These are phyloP conservation scores for Ochromonas danica DNA, from an alignment of 108 stramenopile species.

Conservation along the genomic window DNA sequence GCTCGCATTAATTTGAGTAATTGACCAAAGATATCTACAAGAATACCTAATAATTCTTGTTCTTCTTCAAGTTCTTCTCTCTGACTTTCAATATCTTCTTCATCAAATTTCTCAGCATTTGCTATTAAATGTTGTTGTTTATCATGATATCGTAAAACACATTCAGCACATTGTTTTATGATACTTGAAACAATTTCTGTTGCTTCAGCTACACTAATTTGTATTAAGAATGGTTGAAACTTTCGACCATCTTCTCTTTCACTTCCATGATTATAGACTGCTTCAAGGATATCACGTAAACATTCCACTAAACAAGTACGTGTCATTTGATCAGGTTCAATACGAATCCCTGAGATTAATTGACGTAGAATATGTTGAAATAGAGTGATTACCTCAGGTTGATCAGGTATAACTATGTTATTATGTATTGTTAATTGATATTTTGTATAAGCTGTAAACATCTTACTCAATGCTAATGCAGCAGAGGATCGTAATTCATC, in stretches of 20 bases:
- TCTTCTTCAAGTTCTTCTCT: slow-evolving; percentile 3
- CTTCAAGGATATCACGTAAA: slow-evolving; percentile 8
- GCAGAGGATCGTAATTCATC: neutral
- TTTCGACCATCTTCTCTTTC: neutral
- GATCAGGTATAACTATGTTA: neutral
- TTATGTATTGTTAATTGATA: no score
- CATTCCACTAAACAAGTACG: neutral
- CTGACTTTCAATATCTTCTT: neutral
- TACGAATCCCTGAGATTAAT: neutral
- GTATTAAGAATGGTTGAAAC: neutral
- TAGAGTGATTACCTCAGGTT: neutral
- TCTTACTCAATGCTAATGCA: neutral
- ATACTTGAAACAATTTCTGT: neutral
- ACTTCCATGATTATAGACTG: neutral
- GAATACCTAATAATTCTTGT: neutral
- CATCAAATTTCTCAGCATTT: slow-evolving; percentile 21
- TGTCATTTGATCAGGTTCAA: neutral
- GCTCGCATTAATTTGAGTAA: slow-evolving; percentile 17
- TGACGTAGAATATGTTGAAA: neutral
- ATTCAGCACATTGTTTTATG: neutral
- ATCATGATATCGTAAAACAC: neutral
- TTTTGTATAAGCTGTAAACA: slow-evolving; percentile 10
- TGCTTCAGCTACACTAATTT: neutral
- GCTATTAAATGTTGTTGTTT: neutral
- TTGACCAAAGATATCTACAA: slow-evolving; percentile 23